phyloP scores from a whole-genome alignment of 1,139 yeast genomes.

The Yamadazyma spencermartinsiae region DNA sequence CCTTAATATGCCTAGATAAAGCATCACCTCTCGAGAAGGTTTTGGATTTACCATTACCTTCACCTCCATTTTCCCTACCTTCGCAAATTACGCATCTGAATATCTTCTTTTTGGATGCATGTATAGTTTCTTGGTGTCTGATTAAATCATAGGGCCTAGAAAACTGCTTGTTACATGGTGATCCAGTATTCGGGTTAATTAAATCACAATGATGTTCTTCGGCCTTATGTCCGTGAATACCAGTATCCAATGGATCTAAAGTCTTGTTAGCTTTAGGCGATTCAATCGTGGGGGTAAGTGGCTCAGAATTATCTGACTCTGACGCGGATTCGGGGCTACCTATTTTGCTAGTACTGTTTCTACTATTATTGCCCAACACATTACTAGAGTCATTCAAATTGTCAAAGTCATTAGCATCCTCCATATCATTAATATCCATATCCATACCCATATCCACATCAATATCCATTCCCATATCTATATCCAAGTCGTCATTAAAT shows the following conservation, averaged over 20 bases:
- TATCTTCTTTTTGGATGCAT: conserved; percentile 49
- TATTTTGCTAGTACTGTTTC: neutral
- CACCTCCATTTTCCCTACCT: conserved; percentile 49
- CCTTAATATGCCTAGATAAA: conserved; percentile 49
- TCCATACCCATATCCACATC: conserved; percentile 5
- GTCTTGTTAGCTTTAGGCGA: neutral
- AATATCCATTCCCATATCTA: conserved; percentile 5
- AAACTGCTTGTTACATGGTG: conserved; percentile 46
- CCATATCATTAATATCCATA: conserved; percentile 7
- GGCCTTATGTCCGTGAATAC: neutral
- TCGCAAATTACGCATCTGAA: conserved; percentile 52
- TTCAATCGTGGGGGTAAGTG: neutral
- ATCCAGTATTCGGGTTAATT: conserved; percentile 54
- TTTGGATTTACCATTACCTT: conserved; percentile 60
- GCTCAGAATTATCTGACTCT: conserved; percentile 2
- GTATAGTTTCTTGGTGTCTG: conserved; percentile 52
- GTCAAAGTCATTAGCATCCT: conserved; percentile 5
- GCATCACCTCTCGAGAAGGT: conserved; percentile 53
- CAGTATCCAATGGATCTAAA: neutral
- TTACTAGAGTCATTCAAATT: conserved; percentile 5
- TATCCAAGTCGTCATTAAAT: conserved; percentile 7
- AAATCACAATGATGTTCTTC: conserved; percentile 45
- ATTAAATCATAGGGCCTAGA: conserved; percentile 51
- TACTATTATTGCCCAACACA: neutral
- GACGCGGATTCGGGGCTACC: neutral